Conservation (phyloP, 208 protist genomes). For the Leishmania braziliensis region DNA sequence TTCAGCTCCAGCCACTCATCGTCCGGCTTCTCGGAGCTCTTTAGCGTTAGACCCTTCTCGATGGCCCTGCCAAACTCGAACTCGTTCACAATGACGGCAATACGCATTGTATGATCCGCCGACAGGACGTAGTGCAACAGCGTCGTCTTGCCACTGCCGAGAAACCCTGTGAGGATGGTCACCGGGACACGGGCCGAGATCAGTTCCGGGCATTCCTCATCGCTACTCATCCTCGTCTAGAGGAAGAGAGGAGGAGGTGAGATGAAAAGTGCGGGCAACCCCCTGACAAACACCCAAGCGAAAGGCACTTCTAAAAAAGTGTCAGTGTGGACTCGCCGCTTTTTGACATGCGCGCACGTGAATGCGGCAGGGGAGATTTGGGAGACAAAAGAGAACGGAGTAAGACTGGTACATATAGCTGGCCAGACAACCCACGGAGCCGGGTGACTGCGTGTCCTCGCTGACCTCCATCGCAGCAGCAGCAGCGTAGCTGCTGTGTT, state of each 20-base stretch:
- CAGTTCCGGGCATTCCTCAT: slow-evolving; percentile 86
- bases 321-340: neutral
- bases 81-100: slow-evolving; percentile 96
- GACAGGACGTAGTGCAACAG: slow-evolving; percentile 93
- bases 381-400: neutral
- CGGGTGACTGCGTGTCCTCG: neutral
- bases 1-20: slow-evolving; percentile 96
- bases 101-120: slow-evolving; percentile 80
- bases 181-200: slow-evolving; percentile 82
- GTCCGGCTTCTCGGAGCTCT: slow-evolving; percentile 90
- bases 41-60: slow-evolving; percentile 91
- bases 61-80: slow-evolving; percentile 92
- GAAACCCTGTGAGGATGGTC: slow-evolving; percentile 94
- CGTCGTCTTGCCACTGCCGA: slow-evolving; percentile 95
- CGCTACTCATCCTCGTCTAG: slow-evolving; percentile 39
- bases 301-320: neutral
- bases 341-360: neutral
- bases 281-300: neutral
- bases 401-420: neutral
- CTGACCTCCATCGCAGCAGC: neutral
- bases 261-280: neutral
- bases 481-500: neutral
- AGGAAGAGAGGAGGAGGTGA: neutral
- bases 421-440: neutral
- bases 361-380: neutral